Percentiles rank a stretch among this genome's conserved stretches.
These are phyloP conservation scores for Sarocladium strictum DNA, from an alignment of 2,329 filamentous ascomycete species.

Conservation along the genomic window DNA sequence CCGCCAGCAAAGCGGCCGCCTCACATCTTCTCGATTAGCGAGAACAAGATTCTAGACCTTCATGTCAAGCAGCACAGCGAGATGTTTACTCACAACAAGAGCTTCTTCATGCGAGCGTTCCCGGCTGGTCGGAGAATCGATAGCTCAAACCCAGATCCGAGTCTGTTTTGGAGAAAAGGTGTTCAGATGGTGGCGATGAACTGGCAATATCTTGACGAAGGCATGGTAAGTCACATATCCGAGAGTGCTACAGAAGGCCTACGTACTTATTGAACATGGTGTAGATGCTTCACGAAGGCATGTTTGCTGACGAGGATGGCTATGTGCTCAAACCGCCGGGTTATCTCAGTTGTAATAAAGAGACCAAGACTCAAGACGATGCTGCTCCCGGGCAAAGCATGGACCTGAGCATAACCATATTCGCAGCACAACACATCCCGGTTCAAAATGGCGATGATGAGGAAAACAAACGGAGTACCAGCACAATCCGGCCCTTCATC, in stretches of 20 bases:
- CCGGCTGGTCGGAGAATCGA: conserved; percentile 72
- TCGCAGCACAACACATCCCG: conserved; percentile 67
- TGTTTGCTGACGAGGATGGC: conserved; percentile 83
- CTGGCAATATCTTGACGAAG: conserved; percentile 91
- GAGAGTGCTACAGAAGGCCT: background rate
- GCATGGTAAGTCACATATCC: conserved; percentile 45
- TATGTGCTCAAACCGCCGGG: conserved; percentile 81
- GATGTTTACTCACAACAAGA: conserved; percentile 82
- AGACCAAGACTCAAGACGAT: conserved; percentile 34
- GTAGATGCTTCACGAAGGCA: conserved; percentile 86
- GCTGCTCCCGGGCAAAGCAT: conserved; percentile 48
- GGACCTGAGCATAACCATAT: conserved; percentile 64
- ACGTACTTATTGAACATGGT: background rate
- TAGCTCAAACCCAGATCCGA: conserved; percentile 92
- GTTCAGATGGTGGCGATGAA: conserved; percentile 98
- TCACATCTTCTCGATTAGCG: conserved; percentile 84
- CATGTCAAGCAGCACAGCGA: conserved; percentile 59
- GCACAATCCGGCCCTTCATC: conserved; percentile 60
- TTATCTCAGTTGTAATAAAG: conserved; percentile 51
- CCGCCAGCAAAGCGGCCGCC: conserved; percentile 53
- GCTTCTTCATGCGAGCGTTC: conserved; percentile 87
- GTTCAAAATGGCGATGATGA: conserved; percentile 23
- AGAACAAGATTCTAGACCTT: conserved; percentile 63
- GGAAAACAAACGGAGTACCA: conserved; percentile 24
- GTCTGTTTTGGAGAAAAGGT: conserved; percentile 84